Evolutionary conservation across 2,329 filamentous ascomycete species (phyloP).

Genomic region (Neonectria coccinea): DNA sequence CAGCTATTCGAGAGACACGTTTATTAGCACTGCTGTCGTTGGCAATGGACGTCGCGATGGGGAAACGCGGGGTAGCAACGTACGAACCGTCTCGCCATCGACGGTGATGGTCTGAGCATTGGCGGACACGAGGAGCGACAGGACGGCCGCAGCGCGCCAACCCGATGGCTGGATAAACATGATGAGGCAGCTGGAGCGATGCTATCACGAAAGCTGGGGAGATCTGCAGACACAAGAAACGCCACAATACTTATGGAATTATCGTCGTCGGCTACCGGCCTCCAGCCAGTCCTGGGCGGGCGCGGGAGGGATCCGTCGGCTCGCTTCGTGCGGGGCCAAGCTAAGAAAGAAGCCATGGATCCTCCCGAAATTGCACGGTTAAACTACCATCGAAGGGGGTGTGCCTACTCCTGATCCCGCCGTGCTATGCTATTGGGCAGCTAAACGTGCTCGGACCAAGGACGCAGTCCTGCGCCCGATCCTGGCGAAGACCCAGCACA

Average conservation of each 20-base stretch:
- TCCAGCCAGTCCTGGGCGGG: background rate
- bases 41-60: background rate
- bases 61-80: constrained; percentile 5
- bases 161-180: constrained; percentile 22
- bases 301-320: background rate
- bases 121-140: constrained; percentile 23
- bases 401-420: background rate
- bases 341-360: background rate
- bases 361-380: constrained; percentile 2
- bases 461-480: too few relatives aligned
- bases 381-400: background rate
- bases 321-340: constrained; percentile 16
- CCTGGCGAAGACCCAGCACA: too few relatives aligned
- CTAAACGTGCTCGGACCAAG: too few relatives aligned
- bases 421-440: background rate
- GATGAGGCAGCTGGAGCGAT: constrained; percentile 12
- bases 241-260: constrained; percentile 12
- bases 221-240: constrained; percentile 1
- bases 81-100: constrained; percentile 37
- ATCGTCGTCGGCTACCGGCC: constrained; percentile 1
- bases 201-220: background rate
- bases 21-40: background rate
- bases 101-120: constrained; percentile 41
- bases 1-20: constrained; percentile 24
- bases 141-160: constrained; percentile 19